Percentiles rank a stretch among this genome's conserved stretches.
Evolutionary conservation across 2,329 filamentous ascomycete species (phyloP).

Genomic region (Fusarium coicis): DNA sequence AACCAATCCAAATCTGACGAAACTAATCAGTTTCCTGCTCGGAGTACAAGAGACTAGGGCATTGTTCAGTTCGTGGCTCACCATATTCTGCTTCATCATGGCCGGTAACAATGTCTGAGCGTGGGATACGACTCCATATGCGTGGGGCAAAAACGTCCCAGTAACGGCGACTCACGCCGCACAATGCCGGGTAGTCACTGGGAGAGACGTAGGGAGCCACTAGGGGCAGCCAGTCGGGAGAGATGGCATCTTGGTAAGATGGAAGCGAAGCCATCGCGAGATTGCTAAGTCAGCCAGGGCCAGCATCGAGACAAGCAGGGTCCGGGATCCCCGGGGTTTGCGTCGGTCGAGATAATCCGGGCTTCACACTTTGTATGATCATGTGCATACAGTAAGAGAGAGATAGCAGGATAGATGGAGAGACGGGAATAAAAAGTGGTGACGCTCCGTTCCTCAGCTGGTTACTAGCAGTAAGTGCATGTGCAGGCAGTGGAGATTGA

Average conservation of each 20-base stretch:
- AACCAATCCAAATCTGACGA: slow-evolving; percentile 61
- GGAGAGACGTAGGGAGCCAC: slow-evolving; percentile 57
- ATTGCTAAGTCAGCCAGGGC: neutral
- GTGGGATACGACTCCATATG: slow-evolving; percentile 63
- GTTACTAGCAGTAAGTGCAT: neutral
- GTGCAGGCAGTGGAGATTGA: neutral
- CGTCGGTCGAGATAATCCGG: neutral
- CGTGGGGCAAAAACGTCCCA: slow-evolving; percentile 61
- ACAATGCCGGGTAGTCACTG: slow-evolving; percentile 57
- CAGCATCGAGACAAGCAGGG: neutral
- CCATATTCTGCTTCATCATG: slow-evolving; percentile 59
- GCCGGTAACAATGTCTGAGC: slow-evolving; percentile 51
- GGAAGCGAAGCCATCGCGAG: slow-evolving; percentile 53
- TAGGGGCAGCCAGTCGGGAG: slow-evolving; percentile 60
- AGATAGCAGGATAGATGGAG: no score
- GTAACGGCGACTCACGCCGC: slow-evolving; percentile 60
- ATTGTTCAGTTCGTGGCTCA: slow-evolving; percentile 44
- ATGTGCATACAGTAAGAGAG: neutral
- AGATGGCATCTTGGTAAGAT: slow-evolving; percentile 63
- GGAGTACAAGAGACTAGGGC: neutral
- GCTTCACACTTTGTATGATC: no score
- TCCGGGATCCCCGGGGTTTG: neutral
- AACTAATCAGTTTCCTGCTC: neutral
- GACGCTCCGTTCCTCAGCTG: slow-evolving; percentile 24
- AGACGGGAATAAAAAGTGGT: neutral